Percentiles rank a stretch among this genome's conserved stretches.
These are phyloP conservation scores for Dryas drummondii DNA, from an alignment of 306 rosid species.

Conservation along the genomic window DNA sequence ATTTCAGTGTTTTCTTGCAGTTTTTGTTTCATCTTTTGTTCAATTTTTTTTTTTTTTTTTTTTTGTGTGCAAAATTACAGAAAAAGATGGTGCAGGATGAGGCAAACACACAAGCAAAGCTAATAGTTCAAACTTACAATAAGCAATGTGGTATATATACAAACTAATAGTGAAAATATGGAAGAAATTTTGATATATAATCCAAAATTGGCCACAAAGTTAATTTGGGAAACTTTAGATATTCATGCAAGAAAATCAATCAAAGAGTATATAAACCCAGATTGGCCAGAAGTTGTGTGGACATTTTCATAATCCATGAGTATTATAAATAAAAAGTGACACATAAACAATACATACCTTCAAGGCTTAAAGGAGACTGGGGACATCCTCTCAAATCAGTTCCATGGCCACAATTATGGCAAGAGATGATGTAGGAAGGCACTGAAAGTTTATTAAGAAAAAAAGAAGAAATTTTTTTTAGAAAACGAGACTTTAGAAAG, in stretches of 20 bases:
- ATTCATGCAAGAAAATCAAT: not conserved
- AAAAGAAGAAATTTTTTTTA: constrained; percentile 1
- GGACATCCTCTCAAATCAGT: constrained; percentile 95
- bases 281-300: not conserved
- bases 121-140: not conserved
- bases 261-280: not conserved
- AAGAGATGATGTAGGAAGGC: constrained; percentile 76
- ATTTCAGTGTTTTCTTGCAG: not conserved
- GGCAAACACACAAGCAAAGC: not conserved
- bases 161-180: not conserved
- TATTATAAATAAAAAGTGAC: not conserved
- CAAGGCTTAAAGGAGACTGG: constrained; percentile 63
- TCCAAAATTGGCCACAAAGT: not conserved
- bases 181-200: not conserved
- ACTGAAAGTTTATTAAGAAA: constrained; percentile 46
- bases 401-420: constrained; percentile 92
- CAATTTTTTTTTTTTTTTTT: not conserved
- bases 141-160: not conserved
- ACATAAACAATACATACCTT: constrained; percentile 52
- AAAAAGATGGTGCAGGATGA: not conserved
- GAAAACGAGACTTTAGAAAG: constrained; percentile 1
- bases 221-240: not conserved
- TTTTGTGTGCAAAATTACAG: not conserved
- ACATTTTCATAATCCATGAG: not conserved
- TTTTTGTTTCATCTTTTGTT: not conserved